Evolutionary conservation across 2,329 filamentous ascomycete species (phyloP), one percentile per base, ranked within the genome.

Genomic region (Eutypella sp.): DNA sequence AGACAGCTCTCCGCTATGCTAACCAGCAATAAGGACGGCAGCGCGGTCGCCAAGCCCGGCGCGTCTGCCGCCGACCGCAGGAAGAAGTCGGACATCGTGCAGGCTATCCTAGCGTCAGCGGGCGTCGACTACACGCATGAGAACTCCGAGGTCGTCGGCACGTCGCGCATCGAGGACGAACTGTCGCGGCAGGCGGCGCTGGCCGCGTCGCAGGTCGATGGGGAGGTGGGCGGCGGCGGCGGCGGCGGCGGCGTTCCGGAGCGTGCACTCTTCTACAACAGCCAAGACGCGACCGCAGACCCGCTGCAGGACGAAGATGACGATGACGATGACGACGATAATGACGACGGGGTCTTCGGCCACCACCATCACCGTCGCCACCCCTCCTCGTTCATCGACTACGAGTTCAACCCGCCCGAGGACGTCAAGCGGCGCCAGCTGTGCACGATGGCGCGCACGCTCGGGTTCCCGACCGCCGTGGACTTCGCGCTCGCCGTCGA

Each of bases 111-210:
- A 1, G 82, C 88, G 3, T 82, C 84, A 7, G 90, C 88, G 0
- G 93, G 93, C 2, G 91, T 99, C 0, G 84, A 93, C 59, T 99
- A 99, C 64, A 95, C 90, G 0, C 93, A 99, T 61, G 87, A 97
- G 57, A 99, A 99, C 62, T 89, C 88, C 1, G 91, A 99, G 66
- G 91, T 99, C 13, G 81, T 99, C 46, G 93, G 93, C 10, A 85
- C 89, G 1, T 93, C 87, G n/a, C 89, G 86, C 55, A 79, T 96
- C n/a, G 93, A 99, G 67, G 85, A 87, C 52, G 81, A 85, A 47
- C 78, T 99, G 5, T 91, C 87, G 39, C 83, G 84, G 18, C 82
- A 81, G 36, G 93, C 92, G 4, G 82, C 85, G 59, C 74, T 84
- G 58, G 71, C 72, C 0, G 75, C 73, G 3, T 47, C 55, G 41